Base-by-base conservation (phyloP, 192 early-diverging fungal species). In the Coemansia sp. region DNA sequence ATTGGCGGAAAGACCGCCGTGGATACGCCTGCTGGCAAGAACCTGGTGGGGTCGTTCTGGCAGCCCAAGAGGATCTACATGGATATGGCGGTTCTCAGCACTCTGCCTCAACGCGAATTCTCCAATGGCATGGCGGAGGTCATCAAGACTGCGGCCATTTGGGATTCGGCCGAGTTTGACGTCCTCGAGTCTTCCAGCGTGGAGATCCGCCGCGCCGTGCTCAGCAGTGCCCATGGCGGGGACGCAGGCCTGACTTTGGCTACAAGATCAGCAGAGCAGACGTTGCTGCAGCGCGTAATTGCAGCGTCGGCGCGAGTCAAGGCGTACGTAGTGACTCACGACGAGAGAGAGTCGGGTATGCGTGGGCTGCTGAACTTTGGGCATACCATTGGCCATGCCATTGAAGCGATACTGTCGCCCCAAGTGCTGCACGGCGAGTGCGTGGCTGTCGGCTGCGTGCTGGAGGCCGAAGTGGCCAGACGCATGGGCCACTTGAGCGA, bases 61-160 rank as follows among this genome's bases (percentile, higher is more conserved):
- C 95, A 99, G 74, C 97, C 97, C 6, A 79, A 88, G 71, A 88
- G 91, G 26, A 95, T 95, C 39, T 99, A 88, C 71, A 95, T 97
- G 75, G 95, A 99, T 80, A 76, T 94, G 43, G 70, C 84, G 5
- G 93, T 93, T 62, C 81, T 99, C 24, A 79, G 86, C 59, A 95
- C 92, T 9, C 80, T 97, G 50, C 95, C 97, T 1, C 86, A 86
- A 28, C 89, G 97, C 66, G 92, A 97, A 76, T 96, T 97, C 77
- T 85, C 90, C 7, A 97, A 97, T 74, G 97, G 95, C 9, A 92
- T 99, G 90, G 97, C 94, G 5, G 97, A 99, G 78, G 90, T 99
- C 10, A 91, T 99, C 71, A 97, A 99, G 85, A 97, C 95, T 1
- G 95, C 95, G 3, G 94, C 95, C 28, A 95, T 99, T 73, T 95